phyloP scores from a whole-genome alignment of 805 yeast genomes.

The Saturnispora serradocipensis region DNA sequence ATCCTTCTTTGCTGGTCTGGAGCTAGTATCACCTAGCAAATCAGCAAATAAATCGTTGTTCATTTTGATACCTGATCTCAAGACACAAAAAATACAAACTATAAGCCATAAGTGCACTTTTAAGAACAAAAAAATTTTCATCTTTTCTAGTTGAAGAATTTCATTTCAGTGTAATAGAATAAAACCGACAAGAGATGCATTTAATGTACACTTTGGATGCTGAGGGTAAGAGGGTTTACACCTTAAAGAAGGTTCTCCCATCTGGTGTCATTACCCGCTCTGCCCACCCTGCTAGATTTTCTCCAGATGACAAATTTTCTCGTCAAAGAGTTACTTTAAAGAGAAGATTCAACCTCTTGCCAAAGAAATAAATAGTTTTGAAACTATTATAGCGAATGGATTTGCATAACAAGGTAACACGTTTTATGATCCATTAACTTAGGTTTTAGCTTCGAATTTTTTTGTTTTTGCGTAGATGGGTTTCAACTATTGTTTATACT shows the following conservation, averaged over 20 bases:
- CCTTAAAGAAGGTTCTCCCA: conserved; percentile 72
- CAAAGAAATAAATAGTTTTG: conserved; percentile 35
- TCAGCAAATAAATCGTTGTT: conserved; percentile 35
- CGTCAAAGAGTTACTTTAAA: conserved; percentile 97
- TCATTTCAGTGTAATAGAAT: background rate
- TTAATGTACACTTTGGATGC: conserved; percentile 94
- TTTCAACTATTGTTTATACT: background rate
- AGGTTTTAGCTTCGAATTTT: background rate
- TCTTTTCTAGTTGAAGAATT: background rate
- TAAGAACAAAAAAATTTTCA: conserved; percentile 6
- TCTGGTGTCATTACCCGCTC: conserved; percentile 94
- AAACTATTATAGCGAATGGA: background rate
- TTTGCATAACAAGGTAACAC: background rate
- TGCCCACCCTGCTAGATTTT: conserved; percentile 99
- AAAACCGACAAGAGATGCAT: conserved; percentile 53
- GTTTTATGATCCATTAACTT: background rate
- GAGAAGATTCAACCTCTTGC: conserved; percentile 85
- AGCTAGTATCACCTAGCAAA: conserved; percentile 25
- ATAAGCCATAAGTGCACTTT: background rate
- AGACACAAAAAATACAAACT: background rate
- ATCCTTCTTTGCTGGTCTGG: conserved; percentile 12
- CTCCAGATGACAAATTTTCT: conserved; percentile 98
- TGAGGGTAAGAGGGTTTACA: conserved; percentile 94
- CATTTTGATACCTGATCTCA: background rate
- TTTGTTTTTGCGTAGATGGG: background rate